Conservation (phyloP, 176 grass and related monocot genomes). For the Oryza glumipatula region DNA sequence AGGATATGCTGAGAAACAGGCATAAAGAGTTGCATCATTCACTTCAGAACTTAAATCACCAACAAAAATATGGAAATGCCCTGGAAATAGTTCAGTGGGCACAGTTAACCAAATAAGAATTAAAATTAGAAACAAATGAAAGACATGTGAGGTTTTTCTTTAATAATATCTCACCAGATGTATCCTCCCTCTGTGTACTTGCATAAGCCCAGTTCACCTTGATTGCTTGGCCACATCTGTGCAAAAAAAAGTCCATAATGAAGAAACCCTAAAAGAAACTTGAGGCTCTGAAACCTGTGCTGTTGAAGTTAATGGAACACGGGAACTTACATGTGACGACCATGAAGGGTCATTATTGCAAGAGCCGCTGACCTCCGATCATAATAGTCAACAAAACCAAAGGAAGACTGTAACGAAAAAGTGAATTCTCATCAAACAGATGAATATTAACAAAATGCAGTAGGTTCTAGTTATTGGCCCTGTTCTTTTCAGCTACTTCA, state of each 20-base stretch:
- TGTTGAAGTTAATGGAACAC: constrained; percentile 24
- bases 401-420: constrained; percentile 64
- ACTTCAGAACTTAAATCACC: constrained; percentile 93
- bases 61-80: constrained; percentile 95
- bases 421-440: constrained; percentile 36
- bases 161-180: constrained; percentile 56
- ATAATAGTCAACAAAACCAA: constrained; percentile 92
- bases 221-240: constrained; percentile 87
- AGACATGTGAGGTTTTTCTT: neutral
- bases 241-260: constrained; percentile 12
- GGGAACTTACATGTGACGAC: constrained; percentile 67
- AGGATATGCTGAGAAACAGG: constrained; percentile 81
- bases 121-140: constrained; percentile 33
- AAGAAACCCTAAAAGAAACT: constrained; percentile 9
- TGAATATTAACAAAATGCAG: neutral
- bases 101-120: constrained; percentile 40
- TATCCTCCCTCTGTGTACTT: constrained; percentile 86
- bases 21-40: constrained; percentile 88
- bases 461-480: neutral
- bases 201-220: constrained; percentile 91
- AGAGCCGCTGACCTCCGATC: constrained; percentile 80
- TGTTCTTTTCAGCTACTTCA: too few relatives aligned
- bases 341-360: constrained; percentile 79
- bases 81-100: constrained; percentile 57
- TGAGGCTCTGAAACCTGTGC: constrained; percentile 10